These are phyloP conservation scores for Phycomyces blakesleeanus DNA, from an alignment of 192 early-diverging fungal genomes.

Conservation along the genomic window DNA sequence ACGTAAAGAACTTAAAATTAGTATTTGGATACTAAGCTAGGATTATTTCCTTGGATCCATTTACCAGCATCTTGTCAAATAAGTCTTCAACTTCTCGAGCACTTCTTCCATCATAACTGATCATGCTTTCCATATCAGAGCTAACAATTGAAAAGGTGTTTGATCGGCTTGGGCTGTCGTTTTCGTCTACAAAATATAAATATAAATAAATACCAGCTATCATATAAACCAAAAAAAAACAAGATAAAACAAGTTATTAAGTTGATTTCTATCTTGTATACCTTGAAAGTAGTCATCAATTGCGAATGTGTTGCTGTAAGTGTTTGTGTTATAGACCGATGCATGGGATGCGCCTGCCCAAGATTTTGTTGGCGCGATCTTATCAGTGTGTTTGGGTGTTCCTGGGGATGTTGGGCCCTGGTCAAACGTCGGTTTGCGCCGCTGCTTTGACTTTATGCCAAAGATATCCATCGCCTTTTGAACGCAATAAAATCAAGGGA, in stretches of 20 bases:
- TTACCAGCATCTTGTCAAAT: conserved; percentile 58
- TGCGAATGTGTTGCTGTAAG: conserved; percentile 7
- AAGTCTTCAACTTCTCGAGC: conserved; percentile 51
- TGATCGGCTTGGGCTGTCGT: neutral
- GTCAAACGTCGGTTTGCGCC: conserved; percentile 5
- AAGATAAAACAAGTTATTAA: too few species aligned
- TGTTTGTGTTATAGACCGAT: conserved; percentile 1
- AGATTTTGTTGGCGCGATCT: neutral
- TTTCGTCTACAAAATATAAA: neutral
- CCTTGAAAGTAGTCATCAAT: conserved; percentile 13
- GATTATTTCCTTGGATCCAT: neutral
- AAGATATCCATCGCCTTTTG: conserved; percentile 19
- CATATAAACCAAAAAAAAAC: too few species aligned
- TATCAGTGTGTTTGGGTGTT: neutral
- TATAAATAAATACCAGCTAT: too few species aligned
- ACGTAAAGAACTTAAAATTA: conserved; percentile 4
- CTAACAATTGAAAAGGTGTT: neutral
- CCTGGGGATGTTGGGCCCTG: neutral
- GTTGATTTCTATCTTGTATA: neutral
- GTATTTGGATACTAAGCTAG: neutral
- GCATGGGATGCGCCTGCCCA: conserved; percentile 15
- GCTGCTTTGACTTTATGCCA: conserved; percentile 14
- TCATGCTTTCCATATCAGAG: neutral
- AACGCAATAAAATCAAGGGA: neutral
- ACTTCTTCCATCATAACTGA: conserved; percentile 18